A percentile compares a stretch with the other conserved stretches of the same genome.
Conservation (phyloP, 2,329 filamentous ascomycete genomes). For the Neophaeococcomyces aloes region DNA sequence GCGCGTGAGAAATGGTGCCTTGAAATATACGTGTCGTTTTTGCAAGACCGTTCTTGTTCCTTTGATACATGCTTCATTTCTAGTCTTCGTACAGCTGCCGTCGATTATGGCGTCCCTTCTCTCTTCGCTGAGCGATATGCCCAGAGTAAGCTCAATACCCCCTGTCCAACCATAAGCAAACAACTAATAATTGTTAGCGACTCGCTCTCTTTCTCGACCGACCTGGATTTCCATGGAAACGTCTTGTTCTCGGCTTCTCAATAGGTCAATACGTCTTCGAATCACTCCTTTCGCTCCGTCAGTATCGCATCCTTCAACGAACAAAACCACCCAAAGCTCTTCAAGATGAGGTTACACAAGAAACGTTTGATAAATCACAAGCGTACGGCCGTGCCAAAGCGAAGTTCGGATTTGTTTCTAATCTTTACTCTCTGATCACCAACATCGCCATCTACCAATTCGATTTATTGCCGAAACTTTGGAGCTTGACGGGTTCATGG, state of each 20-base stretch:
- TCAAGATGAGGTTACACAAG: slow-evolving; percentile 73
- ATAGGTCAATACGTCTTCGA: slow-evolving; percentile 85
- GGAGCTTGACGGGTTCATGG: slow-evolving; percentile 67
- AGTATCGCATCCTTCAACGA: slow-evolving; percentile 76
- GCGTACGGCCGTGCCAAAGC: slow-evolving; percentile 94
- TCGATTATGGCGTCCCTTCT: slow-evolving; percentile 21
- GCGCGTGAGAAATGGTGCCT: too few species aligned
- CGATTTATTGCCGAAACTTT: slow-evolving; percentile 83
- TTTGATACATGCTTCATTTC: neutral
- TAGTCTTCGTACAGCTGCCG: neutral
- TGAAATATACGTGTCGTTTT: neutral
- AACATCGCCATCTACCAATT: slow-evolving; percentile 82
- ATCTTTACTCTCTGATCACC: slow-evolving; percentile 76
- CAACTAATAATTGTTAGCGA: slow-evolving; percentile 33
- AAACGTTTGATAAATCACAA: slow-evolving; percentile 84
- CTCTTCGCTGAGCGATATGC: slow-evolving; percentile 20
- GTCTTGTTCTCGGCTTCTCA: slow-evolving; percentile 87
- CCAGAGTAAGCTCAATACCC: slow-evolving; percentile 14
- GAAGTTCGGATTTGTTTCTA: slow-evolving; percentile 71
- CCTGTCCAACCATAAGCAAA: neutral
- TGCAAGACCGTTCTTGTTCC: neutral
- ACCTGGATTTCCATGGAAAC: slow-evolving; percentile 94
- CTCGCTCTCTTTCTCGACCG: slow-evolving; percentile 81
- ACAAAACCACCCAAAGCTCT: slow-evolving; percentile 76
- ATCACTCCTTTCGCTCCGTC: slow-evolving; percentile 75